Base-by-base conservation (phyloP, 306 rosid genomes). In the Acacia acuminata region DNA sequence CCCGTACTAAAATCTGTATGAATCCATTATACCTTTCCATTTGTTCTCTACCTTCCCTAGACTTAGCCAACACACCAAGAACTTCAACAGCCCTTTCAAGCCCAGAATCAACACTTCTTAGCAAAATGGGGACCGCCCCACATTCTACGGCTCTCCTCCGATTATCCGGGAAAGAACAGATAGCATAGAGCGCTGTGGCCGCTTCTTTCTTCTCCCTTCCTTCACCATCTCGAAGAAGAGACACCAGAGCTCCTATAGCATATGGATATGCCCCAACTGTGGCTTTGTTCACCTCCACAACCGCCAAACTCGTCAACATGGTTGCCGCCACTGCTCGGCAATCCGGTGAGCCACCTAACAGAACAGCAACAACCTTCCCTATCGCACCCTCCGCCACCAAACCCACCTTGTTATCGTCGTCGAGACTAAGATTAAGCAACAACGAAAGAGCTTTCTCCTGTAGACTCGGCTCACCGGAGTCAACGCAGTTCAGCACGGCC, bases 361-460 rank as follows among this genome's bases (percentile, higher is more conserved):
- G 73, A 42, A 89, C 88, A 2, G 87, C 88, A 8, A 94, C 90
- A 68, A 89, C 79, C 8, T 38, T n/a, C 79, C 80, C 82, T 30
- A 94, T 82, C 19, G 85, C 94, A 4, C 98, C 98, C 70, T 94
- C 98, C 27, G 97, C 98, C 19, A 91, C 97, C 73, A 94, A 86
- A 13, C 98, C 98, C 45, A 94, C 97, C 76, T 94, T 94, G 92
- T 88, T 86, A 81, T 91, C 92, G 70, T 94, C 97, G 86, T 93
- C 98, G 20, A 91, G 82, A 76, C 93, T 89, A 44, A 89, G 92
- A 63, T 87, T 92, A 10, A 94, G 82, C 36, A 94, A 82, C 61
- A 94, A 61, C 11, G 92, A 89, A 14, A 94, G 94, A 2, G 94
- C 88, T 60, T 89, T 92, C 84, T 89, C 93, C 69, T 83, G 94